Base-by-base conservation (phyloP, 768 basidiomycete species). In the Termitomyces titanicus region DNA sequence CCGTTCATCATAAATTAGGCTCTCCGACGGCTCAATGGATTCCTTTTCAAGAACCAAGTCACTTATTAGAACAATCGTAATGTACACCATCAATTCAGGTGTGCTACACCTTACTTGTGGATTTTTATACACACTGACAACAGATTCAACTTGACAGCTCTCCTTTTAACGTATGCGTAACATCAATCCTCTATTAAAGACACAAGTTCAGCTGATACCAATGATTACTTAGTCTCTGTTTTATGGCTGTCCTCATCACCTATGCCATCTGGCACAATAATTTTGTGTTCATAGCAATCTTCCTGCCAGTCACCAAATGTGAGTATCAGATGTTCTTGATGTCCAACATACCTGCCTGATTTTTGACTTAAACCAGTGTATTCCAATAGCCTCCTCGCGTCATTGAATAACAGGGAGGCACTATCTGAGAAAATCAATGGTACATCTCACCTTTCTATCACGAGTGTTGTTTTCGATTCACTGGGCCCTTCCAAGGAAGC, bases 41-140 rank as follows among this genome's bases (percentile, higher is more conserved):
- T n/a, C 25, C 17, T 1, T 17, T 22, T 33, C 6, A 42, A 40
- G 50, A 2, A 29, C 29, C 10, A 9, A 42, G 3, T 51, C 50
- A 5, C 3, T 51, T 5, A 3, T 51, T 0, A 40, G 2, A 33
- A 42, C 39, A 39, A 27, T 51, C 1, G 42, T 51, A 18, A 22
- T 51, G 15, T 51, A 51, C 20, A n/a, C 29, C 13, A 22, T 51
- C 1, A 51, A 51, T 42, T 31, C 50, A 39, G 39, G 50, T 51
- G 4, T 15, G 9, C 24, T 25, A 3, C 3, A 20, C 5, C 5
- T 5, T 29, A 11, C 0, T 20, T 3, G 13, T 27, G 17, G 18
- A 24, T 18, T 10, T 17, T 15, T 33, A 29, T 29, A 15, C 15
- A 2, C 12, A 24, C 5, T 40, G 15, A 18, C 7, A 20, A 29